Percentiles rank a stretch among this genome's conserved stretches.
phyloP scores from a whole-genome alignment of 495 filamentous ascomycete species.

The Penicillium roqueforti region DNA sequence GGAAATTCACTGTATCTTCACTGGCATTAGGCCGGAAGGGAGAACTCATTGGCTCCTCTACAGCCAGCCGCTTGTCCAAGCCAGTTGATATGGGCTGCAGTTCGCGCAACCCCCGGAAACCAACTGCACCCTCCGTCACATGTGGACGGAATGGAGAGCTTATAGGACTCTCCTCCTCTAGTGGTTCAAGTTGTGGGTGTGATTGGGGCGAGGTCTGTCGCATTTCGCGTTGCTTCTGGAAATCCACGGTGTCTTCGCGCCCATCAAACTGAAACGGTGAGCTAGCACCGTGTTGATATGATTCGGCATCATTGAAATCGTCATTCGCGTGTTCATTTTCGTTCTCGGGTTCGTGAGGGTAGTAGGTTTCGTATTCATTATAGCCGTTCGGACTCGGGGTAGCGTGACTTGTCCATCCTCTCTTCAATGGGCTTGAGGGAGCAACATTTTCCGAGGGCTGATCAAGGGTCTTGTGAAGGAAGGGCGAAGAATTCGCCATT shows the following conservation, averaged over 20 bases:
- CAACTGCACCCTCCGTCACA: constrained; percentile 31
- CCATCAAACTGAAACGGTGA: constrained; percentile 39
- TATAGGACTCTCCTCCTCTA: constrained; percentile 16
- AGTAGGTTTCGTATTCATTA: constrained; percentile 13
- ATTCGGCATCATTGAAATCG: constrained; percentile 19
- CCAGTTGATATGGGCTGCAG: constrained; percentile 19
- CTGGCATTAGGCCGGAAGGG: constrained; percentile 34
- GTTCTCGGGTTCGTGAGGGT: constrained; percentile 12
- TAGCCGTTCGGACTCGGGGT: constrained; percentile 9
- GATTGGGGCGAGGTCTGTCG: constrained; percentile 7
- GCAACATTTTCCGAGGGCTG: constrained; percentile 32
- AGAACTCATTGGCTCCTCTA: constrained; percentile 32
- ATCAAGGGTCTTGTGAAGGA: constrained; percentile 24
- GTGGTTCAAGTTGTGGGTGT: background rate
- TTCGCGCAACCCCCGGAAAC: constrained; percentile 25
- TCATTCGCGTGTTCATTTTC: constrained; percentile 18
- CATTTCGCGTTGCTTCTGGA: constrained; percentile 25
- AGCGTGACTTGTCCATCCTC: constrained; percentile 18
- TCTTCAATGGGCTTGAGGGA: constrained; percentile 33
- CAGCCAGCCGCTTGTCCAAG: constrained; percentile 4
- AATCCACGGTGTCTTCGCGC: constrained; percentile 40
- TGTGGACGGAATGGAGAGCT: constrained; percentile 41
- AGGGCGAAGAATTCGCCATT: constrained; percentile 25
- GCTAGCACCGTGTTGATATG: constrained; percentile 24
- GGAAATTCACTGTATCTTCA: constrained; percentile 35